Evolutionary conservation across 2,329 filamentous ascomycete species (phyloP), one percentile per base, ranked within the genome.

Genomic region (Hortaea sp.): DNA sequence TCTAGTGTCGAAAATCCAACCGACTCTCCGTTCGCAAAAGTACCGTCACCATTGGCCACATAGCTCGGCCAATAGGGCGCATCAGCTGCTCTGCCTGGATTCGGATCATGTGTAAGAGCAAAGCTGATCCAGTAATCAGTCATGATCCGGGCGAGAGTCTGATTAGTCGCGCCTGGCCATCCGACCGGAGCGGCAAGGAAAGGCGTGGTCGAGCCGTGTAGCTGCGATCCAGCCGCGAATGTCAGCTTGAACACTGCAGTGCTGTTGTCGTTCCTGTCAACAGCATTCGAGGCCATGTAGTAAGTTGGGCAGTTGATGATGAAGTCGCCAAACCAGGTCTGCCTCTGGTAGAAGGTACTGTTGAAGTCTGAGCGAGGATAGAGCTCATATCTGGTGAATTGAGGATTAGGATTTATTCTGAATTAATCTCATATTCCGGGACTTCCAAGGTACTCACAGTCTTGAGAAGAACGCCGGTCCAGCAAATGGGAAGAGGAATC

Each of bases 261-360:
- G 12, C 44, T 43, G 44, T 51, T 51, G 32, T 40, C 47, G 39
- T 51, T 49, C 35, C 42, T 42, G 42, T 54, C 52, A 35, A 54
- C 39, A 20, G 52, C 52, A 40, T 49, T 51, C 11, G 48, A 45
- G 6, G 50, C 52, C 6, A 29, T 20, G 5, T 39, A 13, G 29
- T 49, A 46, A 12, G 48, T 52, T n/a, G 53, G 53, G 31, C 53
- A 55, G 30, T 49, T 45, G 52, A 71, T 70, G 32, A 70, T 66
- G 49, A 65, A 69, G 49, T 72, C 69, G 6, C 68, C 68, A 49
- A 68, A 72, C 55, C 62, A 63, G 1, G 57, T 57, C 40, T 62
- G 54, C 5, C 66, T 57, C 43, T 65, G 65, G 49, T 55, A 68
- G 48, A 67, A 62, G 6, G 61, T 66, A 6, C 57, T 61, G 43